Percentiles rank a stretch among this genome's conserved stretches.
Conservation (phyloP, 768 basidiomycete species). For the Ephemerocybe angulata region DNA sequence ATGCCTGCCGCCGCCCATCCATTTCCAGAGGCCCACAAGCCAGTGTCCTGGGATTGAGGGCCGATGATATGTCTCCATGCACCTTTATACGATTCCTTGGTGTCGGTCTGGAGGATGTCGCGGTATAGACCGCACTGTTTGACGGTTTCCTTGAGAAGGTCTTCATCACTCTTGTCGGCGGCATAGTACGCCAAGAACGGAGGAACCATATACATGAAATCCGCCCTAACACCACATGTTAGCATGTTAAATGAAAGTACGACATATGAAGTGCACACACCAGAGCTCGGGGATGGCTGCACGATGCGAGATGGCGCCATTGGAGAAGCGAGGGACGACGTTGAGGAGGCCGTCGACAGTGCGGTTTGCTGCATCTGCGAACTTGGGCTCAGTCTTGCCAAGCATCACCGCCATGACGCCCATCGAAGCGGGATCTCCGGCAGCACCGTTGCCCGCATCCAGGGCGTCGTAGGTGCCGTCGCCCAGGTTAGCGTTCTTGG, state of each 20-base stretch:
- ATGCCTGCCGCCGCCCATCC: slow-evolving; percentile 73
- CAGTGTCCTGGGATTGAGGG: slow-evolving; percentile 20
- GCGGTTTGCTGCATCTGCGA: slow-evolving; percentile 27
- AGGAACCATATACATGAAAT: slow-evolving; percentile 51
- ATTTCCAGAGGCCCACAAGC: slow-evolving; percentile 55
- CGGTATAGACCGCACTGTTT: slow-evolving; percentile 38
- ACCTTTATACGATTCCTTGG: slow-evolving; percentile 20
- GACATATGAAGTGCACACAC: slow-evolving; percentile 23
- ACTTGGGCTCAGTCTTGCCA: slow-evolving; percentile 24
- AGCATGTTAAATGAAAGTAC: neutral
- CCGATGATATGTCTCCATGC: slow-evolving; percentile 45
- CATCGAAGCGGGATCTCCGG: slow-evolving; percentile 45
- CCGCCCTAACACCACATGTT: slow-evolving; percentile 32
- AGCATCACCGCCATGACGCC: slow-evolving; percentile 45
- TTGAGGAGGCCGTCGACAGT: slow-evolving; percentile 32
- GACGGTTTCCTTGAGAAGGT: slow-evolving; percentile 34
- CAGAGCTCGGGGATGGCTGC: slow-evolving; percentile 36
- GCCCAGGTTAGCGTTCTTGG: slow-evolving; percentile 34
- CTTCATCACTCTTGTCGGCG: slow-evolving; percentile 32
- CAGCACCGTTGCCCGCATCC: slow-evolving; percentile 37
- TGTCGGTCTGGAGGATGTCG: slow-evolving; percentile 24
- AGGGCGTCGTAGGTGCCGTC: slow-evolving; percentile 29
- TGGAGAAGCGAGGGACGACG: slow-evolving; percentile 34
- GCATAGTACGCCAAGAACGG: slow-evolving; percentile 49
- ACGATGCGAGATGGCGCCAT: slow-evolving; percentile 48